Evolutionary conservation across 257 asterid genomes (phyloP).

Genomic region (Forsythia viridissima): DNA sequence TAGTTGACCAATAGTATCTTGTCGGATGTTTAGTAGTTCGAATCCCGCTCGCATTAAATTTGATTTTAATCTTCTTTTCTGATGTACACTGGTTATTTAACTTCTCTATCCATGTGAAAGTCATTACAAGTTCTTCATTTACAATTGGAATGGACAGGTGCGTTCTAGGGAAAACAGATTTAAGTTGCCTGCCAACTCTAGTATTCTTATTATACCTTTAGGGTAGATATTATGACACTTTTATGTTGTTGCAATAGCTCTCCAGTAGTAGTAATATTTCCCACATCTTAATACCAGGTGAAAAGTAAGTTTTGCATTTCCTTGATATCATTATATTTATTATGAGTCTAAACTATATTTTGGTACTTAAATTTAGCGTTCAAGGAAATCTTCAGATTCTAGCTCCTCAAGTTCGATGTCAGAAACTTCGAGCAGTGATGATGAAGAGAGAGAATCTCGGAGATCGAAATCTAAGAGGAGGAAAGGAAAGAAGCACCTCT

Average conservation of each 20-base stretch:
- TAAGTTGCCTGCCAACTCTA: too few relatives aligned
- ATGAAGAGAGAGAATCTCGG: constrained; percentile 65
- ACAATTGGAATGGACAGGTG: neutral
- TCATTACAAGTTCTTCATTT: neutral
- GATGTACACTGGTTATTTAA: neutral
- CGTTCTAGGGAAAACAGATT: too few relatives aligned
- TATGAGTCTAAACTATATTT: neutral
- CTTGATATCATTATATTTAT: neutral
- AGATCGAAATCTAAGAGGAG: constrained; percentile 68
- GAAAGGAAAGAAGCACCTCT: constrained; percentile 61
- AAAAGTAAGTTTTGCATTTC: too few relatives aligned
- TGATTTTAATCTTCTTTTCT: too few relatives aligned
- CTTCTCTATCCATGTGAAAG: neutral
- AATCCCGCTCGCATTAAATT: too few relatives aligned
- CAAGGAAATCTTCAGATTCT: constrained; percentile 62
- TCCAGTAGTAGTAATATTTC: neutral
- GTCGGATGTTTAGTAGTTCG: too few relatives aligned
- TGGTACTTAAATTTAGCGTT: constrained; percentile 45
- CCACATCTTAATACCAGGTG: too few relatives aligned
- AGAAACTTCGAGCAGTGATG: constrained; percentile 71
- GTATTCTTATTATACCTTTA: neutral
- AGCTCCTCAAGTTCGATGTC: constrained; percentile 70
- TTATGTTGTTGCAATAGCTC: neutral
- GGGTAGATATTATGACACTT: neutral
- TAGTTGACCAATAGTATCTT: too few relatives aligned